These are phyloP conservation scores for Cladosporium sphaerospermum DNA, from an alignment of 2,329 filamentous ascomycete genomes.

Conservation along the genomic window DNA sequence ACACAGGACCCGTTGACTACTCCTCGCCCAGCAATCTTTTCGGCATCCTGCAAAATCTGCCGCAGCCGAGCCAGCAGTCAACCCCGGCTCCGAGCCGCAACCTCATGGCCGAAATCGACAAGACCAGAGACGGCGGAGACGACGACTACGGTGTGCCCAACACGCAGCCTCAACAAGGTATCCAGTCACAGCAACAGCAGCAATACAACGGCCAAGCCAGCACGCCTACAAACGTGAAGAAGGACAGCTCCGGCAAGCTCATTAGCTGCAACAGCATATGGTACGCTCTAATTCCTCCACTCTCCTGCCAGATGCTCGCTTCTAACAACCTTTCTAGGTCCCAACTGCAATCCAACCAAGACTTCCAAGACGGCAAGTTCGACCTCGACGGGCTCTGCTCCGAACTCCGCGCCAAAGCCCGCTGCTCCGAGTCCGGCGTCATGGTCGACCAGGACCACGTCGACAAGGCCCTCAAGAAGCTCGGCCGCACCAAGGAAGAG, in stretches of 20 bases:
- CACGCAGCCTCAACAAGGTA: conserved; percentile 6
- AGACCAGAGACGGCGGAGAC: conserved; percentile 61
- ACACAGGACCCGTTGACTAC: conserved; percentile 52
- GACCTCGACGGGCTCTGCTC: conserved; percentile 90
- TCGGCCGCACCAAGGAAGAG: conserved; percentile 30
- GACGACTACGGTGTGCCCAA: conserved; percentile 48
- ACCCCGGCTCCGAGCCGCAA: conserved; percentile 39
- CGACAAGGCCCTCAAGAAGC: conserved; percentile 51
- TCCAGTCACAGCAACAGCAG: conserved; percentile 1
- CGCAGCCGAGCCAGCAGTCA: background rate
- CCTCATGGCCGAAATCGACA: conserved; percentile 72
- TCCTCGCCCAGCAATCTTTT: conserved; percentile 69
- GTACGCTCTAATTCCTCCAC: conserved; percentile 47
- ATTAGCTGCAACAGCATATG: conserved; percentile 89
- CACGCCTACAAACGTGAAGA: conserved; percentile 12
- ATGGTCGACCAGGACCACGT: conserved; percentile 88
- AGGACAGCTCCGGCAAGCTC: conserved; percentile 45
- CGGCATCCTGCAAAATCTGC: conserved; percentile 39
- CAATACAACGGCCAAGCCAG: background rate
- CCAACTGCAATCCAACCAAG: conserved; percentile 77
- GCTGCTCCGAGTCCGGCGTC: conserved; percentile 84
- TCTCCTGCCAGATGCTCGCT: background rate
- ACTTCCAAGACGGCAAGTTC: conserved; percentile 83
- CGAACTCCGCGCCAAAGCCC: conserved; percentile 90
- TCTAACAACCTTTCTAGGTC: conserved; percentile 61